Percentiles rank a stretch among this genome's conserved stretches.
Conservation (phyloP, 352 stramenopile species). For the Aphanomyces stellatus region DNA sequence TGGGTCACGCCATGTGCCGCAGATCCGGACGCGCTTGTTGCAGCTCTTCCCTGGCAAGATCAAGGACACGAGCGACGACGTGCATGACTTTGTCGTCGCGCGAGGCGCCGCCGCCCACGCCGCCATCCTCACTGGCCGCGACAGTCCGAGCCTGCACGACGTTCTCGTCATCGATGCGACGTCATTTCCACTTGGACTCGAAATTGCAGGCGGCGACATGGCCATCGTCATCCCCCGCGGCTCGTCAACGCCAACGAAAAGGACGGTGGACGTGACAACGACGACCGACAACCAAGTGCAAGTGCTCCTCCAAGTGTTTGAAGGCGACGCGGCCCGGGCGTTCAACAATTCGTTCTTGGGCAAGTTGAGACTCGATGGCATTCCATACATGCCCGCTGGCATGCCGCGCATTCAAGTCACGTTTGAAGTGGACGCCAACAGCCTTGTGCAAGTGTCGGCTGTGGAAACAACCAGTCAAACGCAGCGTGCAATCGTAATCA, state of each 20-base stretch:
- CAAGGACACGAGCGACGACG: conserved; percentile 68
- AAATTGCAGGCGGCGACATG: conserved; percentile 82
- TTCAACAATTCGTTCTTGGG: too few species aligned
- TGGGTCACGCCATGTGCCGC: conserved; percentile 60
- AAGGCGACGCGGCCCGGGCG: too few species aligned
- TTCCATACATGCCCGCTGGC: too few species aligned
- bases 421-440: too few species aligned
- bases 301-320: too few species aligned
- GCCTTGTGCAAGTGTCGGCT: too few species aligned
- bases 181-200: conserved; percentile 74
- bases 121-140: conserved; percentile 39
- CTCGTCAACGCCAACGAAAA: conserved; percentile 81
- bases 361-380: too few species aligned
- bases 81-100: conserved; percentile 39
- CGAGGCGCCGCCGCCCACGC: conserved; percentile 25
- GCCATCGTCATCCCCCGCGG: conserved; percentile 79
- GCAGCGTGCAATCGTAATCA: too few species aligned
- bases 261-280: too few species aligned
- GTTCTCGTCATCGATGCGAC: conserved; percentile 82
- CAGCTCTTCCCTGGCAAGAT: conserved; percentile 64
- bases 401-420: too few species aligned
- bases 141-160: conserved; percentile 76
- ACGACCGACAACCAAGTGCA: too few species aligned
- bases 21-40: conserved; percentile 46
- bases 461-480: too few species aligned